Percentiles rank a stretch among this genome's conserved stretches.
Conservation (phyloP, 1,139 yeast genomes). For the Suhomyces maxii region DNA sequence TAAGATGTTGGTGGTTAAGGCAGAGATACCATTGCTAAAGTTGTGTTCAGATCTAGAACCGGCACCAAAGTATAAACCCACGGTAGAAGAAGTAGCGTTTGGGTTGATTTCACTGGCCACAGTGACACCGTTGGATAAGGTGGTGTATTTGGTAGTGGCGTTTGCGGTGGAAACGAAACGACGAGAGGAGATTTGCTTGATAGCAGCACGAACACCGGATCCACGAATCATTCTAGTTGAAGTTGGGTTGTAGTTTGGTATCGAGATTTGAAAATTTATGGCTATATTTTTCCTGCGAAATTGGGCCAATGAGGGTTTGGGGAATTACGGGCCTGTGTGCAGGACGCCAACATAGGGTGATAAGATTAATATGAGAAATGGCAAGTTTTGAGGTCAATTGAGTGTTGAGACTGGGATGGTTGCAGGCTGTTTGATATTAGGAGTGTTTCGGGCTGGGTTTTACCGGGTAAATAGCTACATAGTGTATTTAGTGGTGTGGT, state of each 20-base stretch:
- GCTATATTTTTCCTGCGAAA: constrained; percentile 9
- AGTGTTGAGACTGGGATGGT: background rate
- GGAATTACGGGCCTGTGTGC: constrained; percentile 14
- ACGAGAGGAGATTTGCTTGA: constrained; percentile 42
- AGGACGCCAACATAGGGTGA: constrained; percentile 5
- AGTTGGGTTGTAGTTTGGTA: constrained; percentile 2
- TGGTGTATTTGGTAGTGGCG: constrained; percentile 64
- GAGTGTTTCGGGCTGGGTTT: too few relatives aligned
- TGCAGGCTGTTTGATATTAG: too few relatives aligned
- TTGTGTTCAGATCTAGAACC: constrained; percentile 80
- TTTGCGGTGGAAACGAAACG: constrained; percentile 61
- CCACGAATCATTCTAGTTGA: constrained; percentile 38
- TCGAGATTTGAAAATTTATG: constrained; percentile 12
- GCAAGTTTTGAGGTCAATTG: background rate
- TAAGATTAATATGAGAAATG: background rate
- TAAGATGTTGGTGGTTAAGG: constrained; percentile 58
- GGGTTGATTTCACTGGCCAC: constrained; percentile 69
- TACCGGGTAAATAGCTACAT: too few relatives aligned
- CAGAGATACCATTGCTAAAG: constrained; percentile 76
- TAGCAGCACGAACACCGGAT: constrained; percentile 32
- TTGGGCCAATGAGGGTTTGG: constrained; percentile 15
- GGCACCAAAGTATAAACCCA: constrained; percentile 71
- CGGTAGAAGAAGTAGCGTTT: constrained; percentile 54
- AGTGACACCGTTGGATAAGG: constrained; percentile 69
- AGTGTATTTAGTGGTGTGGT: too few relatives aligned